Base-by-base conservation (phyloP, 345 rosid species). In the Excoecaria agallocha region DNA sequence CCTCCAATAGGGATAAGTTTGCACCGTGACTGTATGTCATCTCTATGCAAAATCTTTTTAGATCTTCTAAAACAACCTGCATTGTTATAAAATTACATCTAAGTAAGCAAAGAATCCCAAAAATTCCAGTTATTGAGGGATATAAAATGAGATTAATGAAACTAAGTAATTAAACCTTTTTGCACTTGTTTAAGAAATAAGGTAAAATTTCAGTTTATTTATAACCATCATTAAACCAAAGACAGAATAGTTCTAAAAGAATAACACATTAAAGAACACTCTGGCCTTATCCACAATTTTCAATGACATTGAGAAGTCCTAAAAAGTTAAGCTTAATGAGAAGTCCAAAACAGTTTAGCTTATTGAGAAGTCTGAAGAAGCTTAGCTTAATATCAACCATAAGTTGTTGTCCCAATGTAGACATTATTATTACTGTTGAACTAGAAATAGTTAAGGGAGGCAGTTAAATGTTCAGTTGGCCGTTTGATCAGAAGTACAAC, bases 21-120 rank as follows among this genome's bases (percentile, higher is more conserved):
- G 99, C 99, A 58, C 99, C 97, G 41, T 94, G 98, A 77, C 98
- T 96, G 83, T 87, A 88, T 54, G 98, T 92, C 84, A 96, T 83
- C 77, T 96, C 99, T 25, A 91, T 78, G 20, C 98, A 91, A 81
- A 86, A 96, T 81, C 97, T 85, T 84, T 85, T 84, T 6, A 97
- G 97, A 68, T 93, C 96, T 80, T 96, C 97, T 70, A 96, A 78
- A 69, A 90, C 61, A 24, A 91, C 89, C 98, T 95, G 90, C 65
- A 69, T 46, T 78, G 74, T 62, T 75, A 71, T 52, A 37, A 66
- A 50, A 71, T n/a, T 20, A 12, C 16, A 16, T 22, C 66, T 57
- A 1, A 37, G 8, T 59, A 58, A 71, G 66, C 12, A 15, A 45
- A 58, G 11, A 46, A 58, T 16, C 38, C 20, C 15, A 10, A 22